Evolutionary conservation across 352 stramenopile genomes (phyloP).

Genomic region (Phytophthora uliginosa): DNA sequence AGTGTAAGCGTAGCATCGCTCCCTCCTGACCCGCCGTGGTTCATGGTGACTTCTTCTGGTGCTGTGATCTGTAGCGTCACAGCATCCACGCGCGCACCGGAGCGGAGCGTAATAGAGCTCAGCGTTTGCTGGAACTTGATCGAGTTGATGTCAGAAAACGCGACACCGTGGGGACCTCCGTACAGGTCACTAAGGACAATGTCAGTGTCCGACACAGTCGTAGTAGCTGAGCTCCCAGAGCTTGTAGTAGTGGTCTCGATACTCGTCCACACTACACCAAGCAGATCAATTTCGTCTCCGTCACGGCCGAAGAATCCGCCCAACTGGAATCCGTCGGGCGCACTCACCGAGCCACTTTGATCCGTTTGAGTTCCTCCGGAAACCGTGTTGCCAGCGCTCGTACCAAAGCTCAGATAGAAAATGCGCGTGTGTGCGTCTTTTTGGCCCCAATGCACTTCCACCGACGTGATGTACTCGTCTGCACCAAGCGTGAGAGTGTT

Average conservation of each 20-base stretch:
- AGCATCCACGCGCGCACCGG: slow-evolving; percentile 25
- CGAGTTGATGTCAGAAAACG: slow-evolving; percentile 31
- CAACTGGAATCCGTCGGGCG: slow-evolving; percentile 29
- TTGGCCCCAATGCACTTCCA: slow-evolving; percentile 32
- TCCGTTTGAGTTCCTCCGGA: slow-evolving; percentile 27
- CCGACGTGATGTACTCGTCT: slow-evolving; percentile 29
- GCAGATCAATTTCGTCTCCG: slow-evolving; percentile 31
- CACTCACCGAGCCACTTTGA: slow-evolving; percentile 19
- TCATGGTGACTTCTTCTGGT: slow-evolving; percentile 25
- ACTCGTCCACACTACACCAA: slow-evolving; percentile 34
- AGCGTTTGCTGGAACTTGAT: slow-evolving; percentile 27
- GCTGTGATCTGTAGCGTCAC: slow-evolving; percentile 25
- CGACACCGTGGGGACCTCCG: slow-evolving; percentile 28
- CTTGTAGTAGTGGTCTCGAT: slow-evolving; percentile 6
- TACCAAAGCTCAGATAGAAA: slow-evolving; percentile 28
- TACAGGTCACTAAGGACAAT: slow-evolving; percentile 29
- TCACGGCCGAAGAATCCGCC: slow-evolving; percentile 35
- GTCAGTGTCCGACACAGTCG: slow-evolving; percentile 19
- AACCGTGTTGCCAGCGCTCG: slow-evolving; percentile 25
- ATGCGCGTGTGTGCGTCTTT: slow-evolving; percentile 29
- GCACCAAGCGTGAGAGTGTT: slow-evolving; percentile 19
- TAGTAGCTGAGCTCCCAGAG: slow-evolving; percentile 1
- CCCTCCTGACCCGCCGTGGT: slow-evolving; percentile 24
- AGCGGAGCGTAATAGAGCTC: slow-evolving; percentile 28
- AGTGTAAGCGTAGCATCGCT: slow-evolving; percentile 28